Conservation (phyloP, 2,329 filamentous ascomycete species). For the Alternaria alternata region DNA sequence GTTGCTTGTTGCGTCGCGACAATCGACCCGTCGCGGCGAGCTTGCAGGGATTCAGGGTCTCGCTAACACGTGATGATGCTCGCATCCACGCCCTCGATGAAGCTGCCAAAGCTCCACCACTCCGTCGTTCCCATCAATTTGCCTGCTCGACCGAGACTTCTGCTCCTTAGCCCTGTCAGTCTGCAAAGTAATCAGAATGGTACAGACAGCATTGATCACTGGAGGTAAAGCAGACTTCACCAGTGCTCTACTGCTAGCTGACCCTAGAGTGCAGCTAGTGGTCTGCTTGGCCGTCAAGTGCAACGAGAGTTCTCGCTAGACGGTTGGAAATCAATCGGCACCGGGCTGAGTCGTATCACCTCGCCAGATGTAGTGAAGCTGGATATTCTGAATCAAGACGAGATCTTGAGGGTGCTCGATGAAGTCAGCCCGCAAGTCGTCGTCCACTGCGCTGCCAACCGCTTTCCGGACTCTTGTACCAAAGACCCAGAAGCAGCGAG, state of each 20-base stretch:
- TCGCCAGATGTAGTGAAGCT: slow-evolving; percentile 69
- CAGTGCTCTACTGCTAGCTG: slow-evolving; percentile 16
- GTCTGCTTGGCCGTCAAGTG: slow-evolving; percentile 82
- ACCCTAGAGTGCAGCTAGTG: slow-evolving; percentile 63
- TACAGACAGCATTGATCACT: slow-evolving; percentile 74
- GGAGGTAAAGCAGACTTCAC: slow-evolving; percentile 61
- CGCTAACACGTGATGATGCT: slow-evolving; percentile 17
- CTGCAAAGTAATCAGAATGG: slow-evolving; percentile 32
- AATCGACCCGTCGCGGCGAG: slow-evolving; percentile 15
- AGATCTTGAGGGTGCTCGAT: slow-evolving; percentile 58
- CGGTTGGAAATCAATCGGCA: slow-evolving; percentile 62
- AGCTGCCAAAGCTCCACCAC: not conserved
- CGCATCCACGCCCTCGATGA: not conserved
- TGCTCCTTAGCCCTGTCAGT: not conserved
- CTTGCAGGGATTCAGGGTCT: slow-evolving; percentile 17
- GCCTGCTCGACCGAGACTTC: not conserved
- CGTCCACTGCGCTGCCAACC: slow-evolving; percentile 89
- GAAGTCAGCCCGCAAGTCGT: slow-evolving; percentile 74
- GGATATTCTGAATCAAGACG: slow-evolving; percentile 57
- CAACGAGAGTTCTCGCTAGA: slow-evolving; percentile 72
- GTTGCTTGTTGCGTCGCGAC: slow-evolving; percentile 23
- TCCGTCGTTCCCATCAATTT: not conserved
- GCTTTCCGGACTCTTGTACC: slow-evolving; percentile 86
- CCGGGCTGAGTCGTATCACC: slow-evolving; percentile 73
- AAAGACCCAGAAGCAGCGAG: slow-evolving; percentile 78